Evolutionary conservation across 129 eudicot genomes (phyloP), one percentile per base, ranked within the genome.

Genomic region (Centella asiatica): DNA sequence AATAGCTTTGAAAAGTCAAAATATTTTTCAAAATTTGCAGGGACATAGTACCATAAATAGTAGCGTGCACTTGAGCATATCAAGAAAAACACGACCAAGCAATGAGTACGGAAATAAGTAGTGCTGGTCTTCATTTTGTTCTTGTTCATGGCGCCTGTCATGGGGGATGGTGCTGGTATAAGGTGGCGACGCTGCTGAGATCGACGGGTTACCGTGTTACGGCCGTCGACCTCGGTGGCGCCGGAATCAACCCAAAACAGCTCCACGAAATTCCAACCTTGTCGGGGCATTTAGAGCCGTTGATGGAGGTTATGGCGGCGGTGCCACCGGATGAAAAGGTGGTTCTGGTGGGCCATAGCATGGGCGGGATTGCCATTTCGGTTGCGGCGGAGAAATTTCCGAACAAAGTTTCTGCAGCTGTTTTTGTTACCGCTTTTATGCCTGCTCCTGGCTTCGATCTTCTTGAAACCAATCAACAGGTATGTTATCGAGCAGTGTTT

Each of bases 161-260:
- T 28, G 80, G 84, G 29, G 70, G 74, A 55, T 74, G 80, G 77
- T 66, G 68, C 25, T 79, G 80, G 84, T 70, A 70, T 67, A 79
- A 74, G 60, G 45, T 74, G 17, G 65, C 64, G 25, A 45, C 68
- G 10, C 23, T 66, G 23, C 51, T 79, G 29, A 66, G 42, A 63
- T 59, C 64, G 24, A 52, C 55, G 6, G 74, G 80, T n/a, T 74
- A 74, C 24, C 37, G 28, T 2, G 80, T 69, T 10, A 69, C 79
- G 19, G 39, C 79, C 1, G 20, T 78, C 15, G 79, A 78, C 68
- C 40, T 73, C 44, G 79, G 66, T 50, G 76, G 76, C 33, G 51
- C 70, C 1, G 83, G 76, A 49, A 65, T 78, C 34, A 46, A 78
- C 33, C 78, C 64, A 14, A 34, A 46, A 15, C 75, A 64, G 42